Percentiles rank a stretch among this genome's conserved stretches.
Conservation (phyloP, 176 grass and related monocot genomes). For the Oryza glaberrima region DNA sequence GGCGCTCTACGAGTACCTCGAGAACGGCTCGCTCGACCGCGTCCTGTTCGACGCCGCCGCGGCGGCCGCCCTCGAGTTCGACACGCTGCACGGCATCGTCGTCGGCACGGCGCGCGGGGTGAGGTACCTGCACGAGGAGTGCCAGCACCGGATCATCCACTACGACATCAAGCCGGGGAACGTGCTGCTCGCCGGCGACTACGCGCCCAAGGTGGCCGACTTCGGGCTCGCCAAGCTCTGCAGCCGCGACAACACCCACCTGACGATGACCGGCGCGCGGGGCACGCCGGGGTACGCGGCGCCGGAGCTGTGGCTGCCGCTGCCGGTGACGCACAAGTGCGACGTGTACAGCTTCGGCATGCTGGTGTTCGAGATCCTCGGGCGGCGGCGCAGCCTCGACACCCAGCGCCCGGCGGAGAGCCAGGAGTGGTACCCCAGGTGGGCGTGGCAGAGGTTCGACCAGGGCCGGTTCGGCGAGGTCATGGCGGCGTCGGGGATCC, state of each 20-base stretch:
- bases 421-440: constrained; percentile 72
- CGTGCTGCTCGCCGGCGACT: constrained; percentile 50
- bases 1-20: constrained; percentile 77
- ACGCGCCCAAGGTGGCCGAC: constrained; percentile 67
- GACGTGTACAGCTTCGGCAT: constrained; percentile 65
- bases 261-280: constrained; percentile 55
- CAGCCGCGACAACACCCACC: constrained; percentile 41
- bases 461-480: constrained; percentile 39
- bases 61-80: constrained; percentile 13
- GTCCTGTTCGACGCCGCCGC: constrained; percentile 34
- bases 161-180: constrained; percentile 79
- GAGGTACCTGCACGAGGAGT: constrained; percentile 77
- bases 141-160: constrained; percentile 71
- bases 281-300: constrained; percentile 68
- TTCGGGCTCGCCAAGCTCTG: constrained; percentile 61
- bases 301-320: constrained; percentile 75
- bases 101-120: constrained; percentile 68
- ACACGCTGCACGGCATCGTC: constrained; percentile 56
- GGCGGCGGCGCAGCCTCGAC: constrained; percentile 45
- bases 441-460: constrained; percentile 68
- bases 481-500: constrained; percentile 36
- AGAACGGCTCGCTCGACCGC: constrained; percentile 65
- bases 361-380: constrained; percentile 62
- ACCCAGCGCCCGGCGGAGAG: constrained; percentile 39
- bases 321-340: constrained; percentile 65